These are phyloP conservation scores for Penicillium arizonense DNA, from an alignment of 495 filamentous ascomycete species.

Conservation along the genomic window DNA sequence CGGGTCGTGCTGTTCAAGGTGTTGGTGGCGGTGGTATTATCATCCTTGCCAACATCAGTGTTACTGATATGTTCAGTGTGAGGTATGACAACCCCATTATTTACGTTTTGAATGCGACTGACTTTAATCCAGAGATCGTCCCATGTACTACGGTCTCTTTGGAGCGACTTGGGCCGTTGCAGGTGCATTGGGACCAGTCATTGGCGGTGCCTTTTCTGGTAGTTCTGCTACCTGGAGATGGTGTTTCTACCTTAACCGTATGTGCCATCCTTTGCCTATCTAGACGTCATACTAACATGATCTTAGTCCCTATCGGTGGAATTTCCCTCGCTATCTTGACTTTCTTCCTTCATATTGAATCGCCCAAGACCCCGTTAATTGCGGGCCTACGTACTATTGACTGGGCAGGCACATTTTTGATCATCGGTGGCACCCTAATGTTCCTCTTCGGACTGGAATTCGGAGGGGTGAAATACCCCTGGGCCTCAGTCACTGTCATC, in stretches of 20 bases:
- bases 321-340: conserved; percentile 63
- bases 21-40: conserved; percentile 81
- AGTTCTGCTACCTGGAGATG: conserved; percentile 57
- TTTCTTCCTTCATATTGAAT: conserved; percentile 73
- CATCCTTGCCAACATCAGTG: conserved; percentile 76
- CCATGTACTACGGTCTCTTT: conserved; percentile 62
- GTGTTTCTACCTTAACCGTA: conserved; percentile 66
- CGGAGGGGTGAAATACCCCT: conserved; percentile 73
- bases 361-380: conserved; percentile 66
- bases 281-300: conserved; percentile 10
- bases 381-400: conserved; percentile 75
- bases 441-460: conserved; percentile 77
- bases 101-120: conserved; percentile 4
- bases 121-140: conserved; percentile 49
- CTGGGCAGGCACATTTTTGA: conserved; percentile 66
- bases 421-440: conserved; percentile 79
- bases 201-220: conserved; percentile 74
- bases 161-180: conserved; percentile 75
- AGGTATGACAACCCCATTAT: conserved; percentile 30
- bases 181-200: conserved; percentile 67
- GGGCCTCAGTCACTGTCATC: conserved; percentile 71
- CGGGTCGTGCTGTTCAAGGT: conserved; percentile 76
- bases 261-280: conserved; percentile 13
- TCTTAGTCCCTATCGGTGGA: conserved; percentile 66
- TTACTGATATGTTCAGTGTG: conserved; percentile 78